Evolutionary conservation across 2,329 filamentous ascomycete genomes (phyloP).

Genomic region (Microsporum canis): DNA sequence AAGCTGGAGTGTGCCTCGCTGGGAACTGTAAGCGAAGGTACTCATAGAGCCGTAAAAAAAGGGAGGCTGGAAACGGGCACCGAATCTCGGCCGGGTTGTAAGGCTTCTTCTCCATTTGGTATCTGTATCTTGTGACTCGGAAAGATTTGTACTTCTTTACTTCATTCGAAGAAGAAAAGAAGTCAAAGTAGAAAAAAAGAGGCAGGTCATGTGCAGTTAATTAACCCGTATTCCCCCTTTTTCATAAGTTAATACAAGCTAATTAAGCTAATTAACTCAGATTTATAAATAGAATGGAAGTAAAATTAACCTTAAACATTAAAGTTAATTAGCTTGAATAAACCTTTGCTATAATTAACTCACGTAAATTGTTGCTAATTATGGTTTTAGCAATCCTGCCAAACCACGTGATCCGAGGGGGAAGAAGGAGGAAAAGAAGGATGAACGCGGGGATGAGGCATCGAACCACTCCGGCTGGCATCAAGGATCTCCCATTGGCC

Average conservation of each 20-base stretch:
- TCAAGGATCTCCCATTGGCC: neutral
- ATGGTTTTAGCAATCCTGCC: neutral
- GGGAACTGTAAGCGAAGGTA: neutral
- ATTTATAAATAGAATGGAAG: neutral
- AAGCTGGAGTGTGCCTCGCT: neutral
- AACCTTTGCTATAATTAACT: neutral
- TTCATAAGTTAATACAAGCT: neutral
- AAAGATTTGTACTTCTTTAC: neutral
- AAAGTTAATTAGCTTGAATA: neutral
- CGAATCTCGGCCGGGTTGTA: neutral
- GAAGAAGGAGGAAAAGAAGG: too few species aligned
- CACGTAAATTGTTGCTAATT: neutral
- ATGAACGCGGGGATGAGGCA: too few species aligned
- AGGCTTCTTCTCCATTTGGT: neutral
- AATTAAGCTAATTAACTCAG: neutral
- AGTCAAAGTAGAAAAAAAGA: neutral
- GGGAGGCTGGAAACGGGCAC: neutral
- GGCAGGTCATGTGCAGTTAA: neutral
- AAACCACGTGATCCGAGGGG: too few species aligned
- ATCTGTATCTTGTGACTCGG: neutral
- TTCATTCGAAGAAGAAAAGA: neutral
- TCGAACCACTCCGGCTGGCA: neutral
- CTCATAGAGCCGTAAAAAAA: neutral
- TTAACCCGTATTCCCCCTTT: neutral
- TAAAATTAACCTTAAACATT: neutral